These are phyloP conservation scores for Juglanconis juglandina DNA, from an alignment of 2,329 filamentous ascomycete species.

Conservation along the genomic window DNA sequence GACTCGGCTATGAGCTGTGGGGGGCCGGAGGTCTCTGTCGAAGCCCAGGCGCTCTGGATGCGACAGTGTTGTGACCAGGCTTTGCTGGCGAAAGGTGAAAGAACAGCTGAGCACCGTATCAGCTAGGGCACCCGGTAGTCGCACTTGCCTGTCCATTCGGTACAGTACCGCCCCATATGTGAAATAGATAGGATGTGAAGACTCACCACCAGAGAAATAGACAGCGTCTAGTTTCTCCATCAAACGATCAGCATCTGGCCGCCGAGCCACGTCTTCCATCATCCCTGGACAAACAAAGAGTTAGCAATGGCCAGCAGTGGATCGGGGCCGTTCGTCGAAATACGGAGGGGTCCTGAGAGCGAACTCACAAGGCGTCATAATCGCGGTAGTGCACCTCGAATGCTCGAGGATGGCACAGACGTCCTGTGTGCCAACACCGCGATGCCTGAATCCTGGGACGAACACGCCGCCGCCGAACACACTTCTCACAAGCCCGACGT, in stretches of 20 bases:
- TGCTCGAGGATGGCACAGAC: slow-evolving; percentile 17
- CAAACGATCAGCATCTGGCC: slow-evolving; percentile 13
- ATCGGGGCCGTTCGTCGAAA: not conserved
- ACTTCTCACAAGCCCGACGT: slow-evolving; percentile 7
- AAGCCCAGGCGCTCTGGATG: slow-evolving; percentile 18
- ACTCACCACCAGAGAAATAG: slow-evolving; percentile 13
- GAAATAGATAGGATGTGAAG: not conserved
- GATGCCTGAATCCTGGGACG: slow-evolving; percentile 19
- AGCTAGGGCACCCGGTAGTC: not conserved
- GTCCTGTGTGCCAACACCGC: slow-evolving; percentile 13
- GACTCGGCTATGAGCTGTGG: slow-evolving; percentile 15
- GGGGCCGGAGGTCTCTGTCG: slow-evolving; percentile 15
- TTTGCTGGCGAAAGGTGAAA: slow-evolving; percentile 9
- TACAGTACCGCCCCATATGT: not conserved
- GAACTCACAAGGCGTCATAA: slow-evolving; percentile 18
- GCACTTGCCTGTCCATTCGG: not conserved
- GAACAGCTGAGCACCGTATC: slow-evolving; percentile 1
- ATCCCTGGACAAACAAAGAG: slow-evolving; percentile 4
- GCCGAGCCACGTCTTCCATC: slow-evolving; percentile 21
- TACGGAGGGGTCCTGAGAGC: not conserved
- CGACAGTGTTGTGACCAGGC: slow-evolving; percentile 7
- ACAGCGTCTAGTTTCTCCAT: slow-evolving; percentile 5
- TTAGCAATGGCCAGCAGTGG: not conserved
- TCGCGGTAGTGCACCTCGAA: slow-evolving; percentile 14
- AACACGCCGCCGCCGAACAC: slow-evolving; percentile 19